phyloP scores from a whole-genome alignment of 73 alveolate genomes.

The Loxodes magnus region DNA sequence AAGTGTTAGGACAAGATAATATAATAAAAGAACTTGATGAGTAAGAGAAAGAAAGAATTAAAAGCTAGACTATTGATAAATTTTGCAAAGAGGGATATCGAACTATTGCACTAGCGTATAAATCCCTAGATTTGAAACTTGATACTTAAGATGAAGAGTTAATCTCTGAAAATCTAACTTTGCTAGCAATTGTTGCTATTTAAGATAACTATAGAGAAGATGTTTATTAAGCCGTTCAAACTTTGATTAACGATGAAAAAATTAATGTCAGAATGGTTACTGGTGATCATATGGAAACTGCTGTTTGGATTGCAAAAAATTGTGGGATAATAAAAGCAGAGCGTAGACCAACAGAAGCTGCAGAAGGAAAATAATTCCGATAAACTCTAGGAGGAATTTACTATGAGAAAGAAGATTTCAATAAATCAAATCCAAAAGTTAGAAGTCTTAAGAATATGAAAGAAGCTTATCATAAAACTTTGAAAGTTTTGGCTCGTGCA shows the following conservation, averaged over 20 bases:
- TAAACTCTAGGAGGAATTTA: conserved; percentile 41
- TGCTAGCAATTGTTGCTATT: conserved; percentile 68
- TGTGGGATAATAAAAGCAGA: conserved; percentile 66
- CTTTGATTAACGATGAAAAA: conserved; percentile 81
- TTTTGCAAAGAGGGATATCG: conserved; percentile 61
- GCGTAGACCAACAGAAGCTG: conserved; percentile 10
- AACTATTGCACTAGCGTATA: conserved; percentile 65
- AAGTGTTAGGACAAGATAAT: conserved; percentile 16
- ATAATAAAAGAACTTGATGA: conserved; percentile 16
- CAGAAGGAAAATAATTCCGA: conserved; percentile 43
- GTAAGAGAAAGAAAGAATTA: conserved; percentile 10
- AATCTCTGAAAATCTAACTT: conserved; percentile 18
- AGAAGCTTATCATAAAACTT: conserved; percentile 30
- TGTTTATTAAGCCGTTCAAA: conserved; percentile 71
- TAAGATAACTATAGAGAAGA: conserved; percentile 83
- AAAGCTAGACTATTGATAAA: conserved; percentile 37
- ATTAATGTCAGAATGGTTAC: conserved; percentile 93
- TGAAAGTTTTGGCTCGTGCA: conserved; percentile 84
- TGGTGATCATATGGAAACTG: conserved; percentile 89
- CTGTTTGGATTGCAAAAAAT: conserved; percentile 84
- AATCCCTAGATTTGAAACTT: conserved; percentile 28
- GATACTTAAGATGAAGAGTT: conserved; percentile 6
- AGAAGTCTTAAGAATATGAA: conserved; percentile 55
- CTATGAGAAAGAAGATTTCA: not conserved
- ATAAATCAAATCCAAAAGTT: conserved; percentile 7